phyloP scores from a whole-genome alignment of 2,329 filamentous ascomycete species.

The Phialemonium atrogriseum region DNA sequence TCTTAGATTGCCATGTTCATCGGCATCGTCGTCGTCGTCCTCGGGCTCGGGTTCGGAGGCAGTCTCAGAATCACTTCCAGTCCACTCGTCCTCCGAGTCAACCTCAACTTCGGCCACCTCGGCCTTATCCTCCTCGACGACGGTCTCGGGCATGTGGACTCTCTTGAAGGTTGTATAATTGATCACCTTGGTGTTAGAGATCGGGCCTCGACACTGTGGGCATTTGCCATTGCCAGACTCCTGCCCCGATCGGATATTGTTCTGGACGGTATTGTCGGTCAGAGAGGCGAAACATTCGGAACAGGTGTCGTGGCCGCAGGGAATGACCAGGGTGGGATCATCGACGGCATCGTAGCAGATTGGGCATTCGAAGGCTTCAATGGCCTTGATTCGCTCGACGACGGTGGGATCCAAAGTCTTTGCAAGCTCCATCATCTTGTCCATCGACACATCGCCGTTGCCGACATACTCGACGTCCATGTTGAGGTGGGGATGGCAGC shows the following conservation, averaged over 20 bases:
- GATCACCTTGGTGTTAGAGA: conserved; percentile 63
- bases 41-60: conserved; percentile 14
- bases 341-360: conserved; percentile 70
- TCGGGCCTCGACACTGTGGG: conserved; percentile 62
- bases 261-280: conserved; percentile 48
- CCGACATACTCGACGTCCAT: conserved; percentile 33
- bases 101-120: conserved; percentile 6
- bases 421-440: conserved; percentile 34
- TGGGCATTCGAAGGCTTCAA: conserved; percentile 65
- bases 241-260: conserved; percentile 49
- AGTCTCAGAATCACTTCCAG: conserved; percentile 9
- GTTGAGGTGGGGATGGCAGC: conserved; percentile 68
- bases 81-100: conserved; percentile 7
- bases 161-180: conserved; percentile 67
- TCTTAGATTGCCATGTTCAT: conserved; percentile 31
- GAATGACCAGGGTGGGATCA: conserved; percentile 70
- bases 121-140: conserved; percentile 26
- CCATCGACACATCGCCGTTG: conserved; percentile 37
- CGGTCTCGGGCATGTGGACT: conserved; percentile 54
- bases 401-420: conserved; percentile 50
- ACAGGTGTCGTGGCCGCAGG: conserved; percentile 78
- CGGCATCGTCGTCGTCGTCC: conserved; percentile 21
- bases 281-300: conserved; percentile 67
- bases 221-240: conserved; percentile 54
- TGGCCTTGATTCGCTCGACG: conserved; percentile 53